These are phyloP conservation scores for Oxyria digyna DNA, from an alignment of 148 eudicot species.

Conservation along the genomic window DNA sequence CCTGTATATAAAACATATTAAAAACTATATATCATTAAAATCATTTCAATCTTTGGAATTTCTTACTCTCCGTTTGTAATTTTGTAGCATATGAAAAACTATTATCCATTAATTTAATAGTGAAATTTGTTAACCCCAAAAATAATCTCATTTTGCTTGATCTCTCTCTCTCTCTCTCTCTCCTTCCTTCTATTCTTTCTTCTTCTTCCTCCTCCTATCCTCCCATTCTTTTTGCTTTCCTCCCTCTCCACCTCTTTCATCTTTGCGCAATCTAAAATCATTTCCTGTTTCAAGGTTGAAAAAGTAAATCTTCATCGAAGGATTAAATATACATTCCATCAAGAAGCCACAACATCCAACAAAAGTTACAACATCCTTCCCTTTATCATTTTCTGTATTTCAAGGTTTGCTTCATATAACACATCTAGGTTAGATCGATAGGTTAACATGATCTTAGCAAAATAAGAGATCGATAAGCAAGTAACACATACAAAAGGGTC, in stretches of 20 bases:
- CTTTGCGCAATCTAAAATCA: not conserved
- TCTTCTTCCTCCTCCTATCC: not conserved
- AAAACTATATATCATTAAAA: too few species aligned
- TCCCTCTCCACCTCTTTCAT: not conserved
- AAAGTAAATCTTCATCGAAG: not conserved
- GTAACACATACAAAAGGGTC: not conserved
- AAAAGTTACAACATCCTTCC: not conserved
- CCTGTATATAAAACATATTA: too few species aligned
- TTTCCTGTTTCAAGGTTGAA: not conserved
- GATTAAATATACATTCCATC: not conserved
- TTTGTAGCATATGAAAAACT: not conserved
- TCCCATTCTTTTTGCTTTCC: not conserved
- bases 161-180: not conserved
- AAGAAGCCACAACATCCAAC: not conserved
- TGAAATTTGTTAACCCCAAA: not conserved
- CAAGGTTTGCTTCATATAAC: not conserved
- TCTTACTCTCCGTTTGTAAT: too few species aligned
- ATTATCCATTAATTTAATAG: not conserved
- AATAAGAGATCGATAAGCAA: not conserved
- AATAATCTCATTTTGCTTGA: not conserved
- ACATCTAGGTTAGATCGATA: not conserved
- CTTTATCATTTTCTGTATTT: not conserved
- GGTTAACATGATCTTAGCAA: too few species aligned
- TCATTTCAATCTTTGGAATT: too few species aligned
- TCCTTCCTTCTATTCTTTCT: not conserved